A percentile compares a stretch with the other conserved stretches of the same genome.
Evolutionary conservation across 139 green algal genomes (phyloP).

Genomic region (Zygnema circumcarinatum): DNA sequence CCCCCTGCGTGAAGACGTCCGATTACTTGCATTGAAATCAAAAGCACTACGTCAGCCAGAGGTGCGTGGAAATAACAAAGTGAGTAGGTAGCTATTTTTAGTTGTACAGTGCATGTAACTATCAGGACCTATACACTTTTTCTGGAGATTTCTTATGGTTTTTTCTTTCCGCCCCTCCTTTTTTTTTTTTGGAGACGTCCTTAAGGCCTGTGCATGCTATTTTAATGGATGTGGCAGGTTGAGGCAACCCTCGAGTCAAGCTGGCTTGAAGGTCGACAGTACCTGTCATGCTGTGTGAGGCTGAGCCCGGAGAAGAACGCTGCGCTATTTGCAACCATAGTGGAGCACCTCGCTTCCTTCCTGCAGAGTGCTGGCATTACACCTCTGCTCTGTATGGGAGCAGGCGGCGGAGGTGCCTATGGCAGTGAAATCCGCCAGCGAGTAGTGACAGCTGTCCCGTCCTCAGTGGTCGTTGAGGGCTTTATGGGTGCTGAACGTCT

Average conservation of each 20-base stretch:
- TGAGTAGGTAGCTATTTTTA: too few species aligned
- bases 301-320: constrained; percentile 84
- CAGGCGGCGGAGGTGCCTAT: constrained; percentile 61
- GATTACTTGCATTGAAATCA: constrained; percentile 41
- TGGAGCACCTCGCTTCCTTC: constrained; percentile 62
- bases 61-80: too few species aligned
- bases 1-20: constrained; percentile 74
- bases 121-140: too few species aligned
- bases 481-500: constrained; percentile 59
- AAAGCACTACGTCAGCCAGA: background rate
- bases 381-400: constrained; percentile 68
- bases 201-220: too few species aligned
- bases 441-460: constrained; percentile 61
- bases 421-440: constrained; percentile 66
- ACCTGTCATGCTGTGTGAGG: constrained; percentile 79
- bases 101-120: too few species aligned
- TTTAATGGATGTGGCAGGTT: too few species aligned
- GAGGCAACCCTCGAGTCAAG: too few species aligned
- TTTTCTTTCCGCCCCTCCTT: too few species aligned
- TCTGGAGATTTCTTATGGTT: too few species aligned
- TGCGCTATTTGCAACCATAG: constrained; percentile 72
- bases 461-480: constrained; percentile 10
- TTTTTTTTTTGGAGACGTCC: too few species aligned
- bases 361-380: constrained; percentile 60
- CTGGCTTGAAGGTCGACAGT: constrained; percentile 14